Percentiles rank a stretch among this genome's conserved stretches.
Conservation (phyloP, 2,329 filamentous ascomycete species). For the Exophiala xenobiotica region DNA sequence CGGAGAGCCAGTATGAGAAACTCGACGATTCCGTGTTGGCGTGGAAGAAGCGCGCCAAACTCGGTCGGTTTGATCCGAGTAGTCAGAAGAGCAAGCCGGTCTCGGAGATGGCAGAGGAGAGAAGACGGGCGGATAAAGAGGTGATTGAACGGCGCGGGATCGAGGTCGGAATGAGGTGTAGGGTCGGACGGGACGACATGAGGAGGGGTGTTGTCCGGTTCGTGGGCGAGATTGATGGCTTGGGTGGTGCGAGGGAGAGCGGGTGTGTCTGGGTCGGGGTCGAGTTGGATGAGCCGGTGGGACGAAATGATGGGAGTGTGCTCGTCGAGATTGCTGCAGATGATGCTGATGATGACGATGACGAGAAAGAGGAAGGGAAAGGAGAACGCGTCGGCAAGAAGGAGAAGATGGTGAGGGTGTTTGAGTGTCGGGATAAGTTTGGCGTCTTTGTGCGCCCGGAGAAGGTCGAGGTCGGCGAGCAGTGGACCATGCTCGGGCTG, state of each 20-base stretch:
- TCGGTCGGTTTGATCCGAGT: conserved; percentile 95
- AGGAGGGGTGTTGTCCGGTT: conserved; percentile 61
- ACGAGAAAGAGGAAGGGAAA: not conserved
- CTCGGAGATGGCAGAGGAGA: conserved; percentile 69
- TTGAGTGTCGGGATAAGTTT: conserved; percentile 51
- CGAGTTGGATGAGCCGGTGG: conserved; percentile 62
- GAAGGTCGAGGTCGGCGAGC: conserved; percentile 59
- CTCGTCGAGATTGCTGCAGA: conserved; percentile 32
- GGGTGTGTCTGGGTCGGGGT: conserved; percentile 38
- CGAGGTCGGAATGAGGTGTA: conserved; percentile 61
- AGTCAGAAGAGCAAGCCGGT: conserved; percentile 66
- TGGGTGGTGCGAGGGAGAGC: conserved; percentile 28
- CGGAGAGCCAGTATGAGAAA: conserved; percentile 79
- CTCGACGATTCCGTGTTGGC: conserved; percentile 85
- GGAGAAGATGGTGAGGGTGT: conserved; percentile 56
- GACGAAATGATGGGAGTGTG: conserved; percentile 62
- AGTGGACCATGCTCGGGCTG: conserved; percentile 42
- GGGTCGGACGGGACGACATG: conserved; percentile 65
- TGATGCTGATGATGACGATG: not conserved
- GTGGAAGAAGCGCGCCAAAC: conserved; percentile 92
- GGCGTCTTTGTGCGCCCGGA: conserved; percentile 64
- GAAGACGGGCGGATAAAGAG: conserved; percentile 55
- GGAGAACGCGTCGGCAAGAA: conserved; percentile 13
- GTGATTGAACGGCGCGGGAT: conserved; percentile 72
- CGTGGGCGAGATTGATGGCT: conserved; percentile 36